Conservation (phyloP, 2,329 filamentous ascomycete genomes). For the Tolypocladium paradoxum region DNA sequence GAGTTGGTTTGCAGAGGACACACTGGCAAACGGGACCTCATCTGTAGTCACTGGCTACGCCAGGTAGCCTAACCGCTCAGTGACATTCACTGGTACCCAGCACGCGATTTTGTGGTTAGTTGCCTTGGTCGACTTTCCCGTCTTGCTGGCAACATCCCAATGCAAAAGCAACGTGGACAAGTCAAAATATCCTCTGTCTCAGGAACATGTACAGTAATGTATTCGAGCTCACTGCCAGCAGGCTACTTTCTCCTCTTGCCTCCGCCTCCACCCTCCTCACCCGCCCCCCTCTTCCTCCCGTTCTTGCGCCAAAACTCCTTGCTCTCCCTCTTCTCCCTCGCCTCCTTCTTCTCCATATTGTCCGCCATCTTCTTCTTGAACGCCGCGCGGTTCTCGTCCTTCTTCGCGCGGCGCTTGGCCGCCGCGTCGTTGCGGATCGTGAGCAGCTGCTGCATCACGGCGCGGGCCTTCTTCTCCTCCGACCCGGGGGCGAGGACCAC, state of each 20-base stretch:
- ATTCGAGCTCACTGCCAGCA: neutral
- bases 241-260: constrained; percentile 22
- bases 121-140: neutral
- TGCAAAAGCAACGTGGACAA: neutral
- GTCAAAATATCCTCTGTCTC: neutral
- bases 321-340: constrained; percentile 80
- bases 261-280: constrained; percentile 25
- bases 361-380: constrained; percentile 78
- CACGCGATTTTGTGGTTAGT: neutral
- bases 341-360: constrained; percentile 73
- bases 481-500: constrained; percentile 69
- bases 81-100: no score
- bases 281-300: constrained; percentile 55
- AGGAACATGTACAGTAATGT: neutral
- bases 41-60: no score
- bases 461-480: constrained; percentile 81
- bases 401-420: constrained; percentile 70
- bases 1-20: no score
- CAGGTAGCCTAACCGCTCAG: no score
- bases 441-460: constrained; percentile 86
- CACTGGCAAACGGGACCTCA: no score
- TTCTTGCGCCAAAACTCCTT: constrained; percentile 90
- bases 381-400: constrained; percentile 73
- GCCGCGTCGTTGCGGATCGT: constrained; percentile 85
- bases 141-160: neutral